A percentile compares a stretch with the other conserved stretches of the same genome.
These are phyloP conservation scores for Verticillium tricorpus DNA, from an alignment of 2,329 filamentous ascomycete species.

Conservation along the genomic window DNA sequence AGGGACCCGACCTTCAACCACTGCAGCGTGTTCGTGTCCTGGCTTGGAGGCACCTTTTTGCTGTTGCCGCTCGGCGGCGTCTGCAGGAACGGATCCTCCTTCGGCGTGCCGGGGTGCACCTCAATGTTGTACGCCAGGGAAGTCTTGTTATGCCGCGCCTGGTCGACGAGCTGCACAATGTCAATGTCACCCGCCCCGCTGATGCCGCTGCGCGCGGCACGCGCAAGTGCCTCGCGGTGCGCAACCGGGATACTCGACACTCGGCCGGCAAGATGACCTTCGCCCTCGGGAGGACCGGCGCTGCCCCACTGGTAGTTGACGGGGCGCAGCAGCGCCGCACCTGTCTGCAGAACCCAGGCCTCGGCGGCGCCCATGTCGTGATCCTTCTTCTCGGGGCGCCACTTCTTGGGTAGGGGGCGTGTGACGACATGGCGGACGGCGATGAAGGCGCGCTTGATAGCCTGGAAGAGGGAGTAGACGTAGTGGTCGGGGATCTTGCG, in stretches of 20 bases:
- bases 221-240: slow-evolving; percentile 14
- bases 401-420: slow-evolving; percentile 11
- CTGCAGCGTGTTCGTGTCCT: slow-evolving; percentile 28
- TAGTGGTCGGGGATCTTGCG: slow-evolving; percentile 39
- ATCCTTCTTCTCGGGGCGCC: slow-evolving; percentile 14
- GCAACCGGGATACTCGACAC: slow-evolving; percentile 16
- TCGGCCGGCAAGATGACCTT: slow-evolving; percentile 8
- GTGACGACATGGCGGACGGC: slow-evolving; percentile 12
- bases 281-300: slow-evolving; percentile 8
- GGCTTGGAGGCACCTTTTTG: slow-evolving; percentile 31
- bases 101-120: slow-evolving; percentile 33
- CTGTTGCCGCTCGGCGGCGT: slow-evolving; percentile 17
- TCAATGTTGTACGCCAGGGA: slow-evolving; percentile 21
- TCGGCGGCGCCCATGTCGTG: slow-evolving; percentile 10
- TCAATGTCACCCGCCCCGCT: slow-evolving; percentile 10
- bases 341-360: slow-evolving; percentile 18
- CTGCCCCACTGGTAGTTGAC: slow-evolving; percentile 18
- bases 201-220: slow-evolving; percentile 6
- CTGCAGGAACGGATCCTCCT: slow-evolving; percentile 32
- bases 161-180: slow-evolving; percentile 9
- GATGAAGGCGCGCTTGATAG: slow-evolving; percentile 19
- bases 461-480: slow-evolving; percentile 19
- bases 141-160: slow-evolving; percentile 6
- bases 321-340: slow-evolving; percentile 15
- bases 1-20: slow-evolving; percentile 8